Base-by-base conservation (phyloP, 176 grass and related monocot genomes). In the Coix lacrymajobi region DNA sequence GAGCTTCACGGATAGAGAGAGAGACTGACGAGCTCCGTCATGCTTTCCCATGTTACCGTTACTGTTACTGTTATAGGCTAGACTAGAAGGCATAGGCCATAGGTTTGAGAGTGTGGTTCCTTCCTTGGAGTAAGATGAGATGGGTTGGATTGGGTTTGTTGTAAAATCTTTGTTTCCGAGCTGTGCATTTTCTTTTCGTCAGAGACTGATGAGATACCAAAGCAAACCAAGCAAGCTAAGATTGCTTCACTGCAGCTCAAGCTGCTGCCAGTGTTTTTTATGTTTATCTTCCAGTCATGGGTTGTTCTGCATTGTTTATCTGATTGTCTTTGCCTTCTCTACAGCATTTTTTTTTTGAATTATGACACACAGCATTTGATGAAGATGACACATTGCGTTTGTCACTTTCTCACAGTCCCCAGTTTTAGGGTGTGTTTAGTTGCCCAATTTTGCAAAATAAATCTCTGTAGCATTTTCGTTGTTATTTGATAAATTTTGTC, bases 1-100 rank as follows among this genome's bases (percentile, higher is more conserved):
- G 45, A 87, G 78, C 54, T 88, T 88, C 61, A 30, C 85, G 3
- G 93, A 88, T 33, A 88, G 90, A 80, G 78, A 93, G 72, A 93
- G 84, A 93, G 33, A 16, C 10, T 40, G 66, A 22, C 32, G 17
- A 20, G 6, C 29, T 32, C 22, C 54, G 7, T 31, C 16, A 36
- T 17, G 8, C 54, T 25, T 58, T 25, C 1, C 54, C n/a, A 22
- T 58, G 22, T 58, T 58, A 58, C n/a, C n/a, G 4, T 19, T 22
- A 10, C 4, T 44, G 4, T 4, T 43, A 13, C n/a, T 58, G 3
- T 11, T 22, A 58, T 25, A 66, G 64, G 64, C 64, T 66, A 66
- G 32, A 7, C 13, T 63, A 62, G 60, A 62, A 62, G 61, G 54
- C 52, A 56, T n/a, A 56, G 20, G 51, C 51, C 51, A 54, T 57